Evolutionary conservation across 768 basidiomycete genomes (phyloP), one percentile per base, ranked within the genome.

Genomic region (Leccinum rimulosum): DNA sequence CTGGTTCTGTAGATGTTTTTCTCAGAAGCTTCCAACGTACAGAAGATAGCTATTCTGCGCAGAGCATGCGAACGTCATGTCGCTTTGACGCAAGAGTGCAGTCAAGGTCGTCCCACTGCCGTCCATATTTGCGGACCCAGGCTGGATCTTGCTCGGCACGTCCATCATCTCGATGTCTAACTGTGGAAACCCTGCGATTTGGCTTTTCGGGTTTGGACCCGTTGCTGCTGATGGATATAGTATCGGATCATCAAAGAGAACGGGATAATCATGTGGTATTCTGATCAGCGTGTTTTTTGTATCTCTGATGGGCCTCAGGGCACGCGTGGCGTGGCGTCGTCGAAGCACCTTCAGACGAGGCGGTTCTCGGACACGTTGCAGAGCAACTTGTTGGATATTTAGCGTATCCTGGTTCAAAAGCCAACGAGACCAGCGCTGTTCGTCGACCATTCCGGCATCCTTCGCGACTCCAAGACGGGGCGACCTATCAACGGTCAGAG

Each of bases 211-310:
- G 6, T 99, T 98, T 68, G 96, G 95, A 0, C 93, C 95, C 3
- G 93, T 95, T 57, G 91, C 94, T 2, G 89, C 91, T 19, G 94
- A 97, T 64, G 96, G 96, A 1, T 96, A 93, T 68, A 95, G 96
- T 5, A 88, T 98, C 62, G 95, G 96, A 99, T 99, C 73, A 98
- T 99, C 80, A 98, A 98, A 75, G 95, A 97, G 64, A 88, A 95
- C 61, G 89, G 88, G 2, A 82, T 96, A 53, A 92, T 89, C 15
- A 79, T 96, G 88, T 91, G 74, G 86, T 72, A 7, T 55, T 15
- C 3, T 53, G 19, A 19, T 25, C 36, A 14, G 45, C 36, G 14
- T 28, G 51, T 31, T 60, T 50, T 35, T 48, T 31, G 51, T 60
- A 47, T 25, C 11, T 25, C 38, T 54, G 43, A 62, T 40, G 4